phyloP scores from a whole-genome alignment of 2,329 filamentous ascomycete species.

The Fusarium longipes region DNA sequence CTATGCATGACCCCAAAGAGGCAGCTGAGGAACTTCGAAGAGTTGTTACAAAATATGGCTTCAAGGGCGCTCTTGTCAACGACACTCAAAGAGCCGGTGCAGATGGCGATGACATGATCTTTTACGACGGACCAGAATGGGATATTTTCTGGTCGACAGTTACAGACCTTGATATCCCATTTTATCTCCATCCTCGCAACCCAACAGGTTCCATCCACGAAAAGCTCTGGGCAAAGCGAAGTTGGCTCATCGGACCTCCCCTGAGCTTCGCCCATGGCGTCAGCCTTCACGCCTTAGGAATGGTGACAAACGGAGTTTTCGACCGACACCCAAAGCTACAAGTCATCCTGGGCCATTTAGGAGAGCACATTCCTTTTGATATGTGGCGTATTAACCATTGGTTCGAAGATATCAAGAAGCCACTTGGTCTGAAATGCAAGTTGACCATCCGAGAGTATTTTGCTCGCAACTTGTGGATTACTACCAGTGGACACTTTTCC shows the following conservation, averaged over 20 bases:
- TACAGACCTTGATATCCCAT: conserved; percentile 69
- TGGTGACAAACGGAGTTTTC: conserved; percentile 63
- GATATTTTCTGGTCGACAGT: conserved; percentile 70
- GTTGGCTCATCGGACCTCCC: conserved; percentile 70
- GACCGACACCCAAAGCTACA: conserved; percentile 60
- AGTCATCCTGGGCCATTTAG: conserved; percentile 60
- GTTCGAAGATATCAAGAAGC: conserved; percentile 67
- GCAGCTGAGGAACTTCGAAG: conserved; percentile 63
- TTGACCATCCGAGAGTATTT: conserved; percentile 65
- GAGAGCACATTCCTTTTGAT: conserved; percentile 62
- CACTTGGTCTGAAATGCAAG: conserved; percentile 60
- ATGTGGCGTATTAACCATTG: conserved; percentile 64
- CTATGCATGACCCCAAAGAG: conserved; percentile 64
- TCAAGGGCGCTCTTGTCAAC: conserved; percentile 71
- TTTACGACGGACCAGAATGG: conserved; percentile 71
- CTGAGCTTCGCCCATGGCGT: conserved; percentile 69
- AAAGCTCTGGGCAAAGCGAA: conserved; percentile 67
- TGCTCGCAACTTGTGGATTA: conserved; percentile 66
- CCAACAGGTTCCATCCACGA: conserved; percentile 67
- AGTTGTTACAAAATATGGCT: conserved; percentile 68
- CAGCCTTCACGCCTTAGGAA: conserved; percentile 65
- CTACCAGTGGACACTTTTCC: conserved; percentile 67
- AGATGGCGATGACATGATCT: conserved; percentile 70
- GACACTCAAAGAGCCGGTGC: conserved; percentile 69
- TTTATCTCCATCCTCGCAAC: conserved; percentile 72